Base-by-base conservation (phyloP, 78 protist genomes). In the Dictyostelium purpureum region DNA sequence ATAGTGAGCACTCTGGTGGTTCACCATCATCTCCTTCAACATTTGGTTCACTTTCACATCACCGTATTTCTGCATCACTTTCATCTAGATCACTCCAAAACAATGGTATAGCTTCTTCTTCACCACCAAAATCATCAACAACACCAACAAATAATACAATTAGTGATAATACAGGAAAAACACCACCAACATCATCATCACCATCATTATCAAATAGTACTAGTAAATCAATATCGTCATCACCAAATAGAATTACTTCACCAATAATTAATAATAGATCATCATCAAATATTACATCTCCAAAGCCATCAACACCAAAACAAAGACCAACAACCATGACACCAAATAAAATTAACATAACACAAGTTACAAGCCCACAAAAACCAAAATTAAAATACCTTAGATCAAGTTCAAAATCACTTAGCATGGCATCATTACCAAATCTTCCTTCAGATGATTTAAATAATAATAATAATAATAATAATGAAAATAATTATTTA, bases 381-480 rank as follows among this genome's bases (percentile, higher is more conserved):
- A 47, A 49, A 28, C 75, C 40, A 33, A 81, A 31, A 69, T 33
- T 85, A 63, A 85, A 85, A 61, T 85, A 85, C 47, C 21, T 85
- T 19, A n/a, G 92, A 85, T 73, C 92, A 6, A 85, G 79, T 45
- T 54, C 80, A n/a, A 85, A 85, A 61, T 85, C 92, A n/a, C 5
- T 54, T 1, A 73, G 82, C 45, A 26, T 85, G 57, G 92, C 92
- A 85, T 85, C 92, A 35, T 28, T 85, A 28, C 92, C 70, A 51
- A 11, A 0, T 4, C 28, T 75, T 33, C 18, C n/a, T 0, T 66
- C 61, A 35, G 66, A 47, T 51, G 66, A 56, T 21, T 7, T 12
- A 31, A 63, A 5, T 12, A 63, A 31, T 18, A 63, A 63, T 7
- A 9, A 73, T 19, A 28, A 73, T 45, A 19, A 71, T 43, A 45